Base-by-base conservation (phyloP, 2,329 filamentous ascomycete species). In the Colletotrichum truncatum region DNA sequence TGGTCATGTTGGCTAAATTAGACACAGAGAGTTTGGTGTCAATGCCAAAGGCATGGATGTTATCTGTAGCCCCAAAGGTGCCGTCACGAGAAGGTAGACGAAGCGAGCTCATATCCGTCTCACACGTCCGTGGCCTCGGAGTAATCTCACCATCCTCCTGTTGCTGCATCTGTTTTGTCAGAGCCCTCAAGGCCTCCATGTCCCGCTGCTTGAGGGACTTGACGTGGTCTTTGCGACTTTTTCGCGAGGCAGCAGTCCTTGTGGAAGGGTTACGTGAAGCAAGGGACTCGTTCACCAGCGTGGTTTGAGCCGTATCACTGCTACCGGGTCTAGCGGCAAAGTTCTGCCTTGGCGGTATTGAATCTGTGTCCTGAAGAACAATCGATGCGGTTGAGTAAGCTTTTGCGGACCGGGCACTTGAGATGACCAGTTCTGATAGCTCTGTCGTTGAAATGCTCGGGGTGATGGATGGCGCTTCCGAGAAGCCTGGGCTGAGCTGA, bases 191-290 rank as follows among this genome's bases (percentile, higher is more conserved):
- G 2, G 62, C 62, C 60, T 81, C 78, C 63, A 82, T 74, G 32
- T 82, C 80, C 14, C 78, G 73, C 54, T 73, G 73, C 65, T 80
- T 81, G 70, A 75, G 76, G 16, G 80, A 77, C 21, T 75, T 76
- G 5, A 82, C 80, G 46, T 73, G 75, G 6, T 81, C 79, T 16
- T 73, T 73, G 14, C 79, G 76, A 41, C 71, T 79, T 30, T 73
- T 70, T 5, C 71, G 59, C 12, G 73, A 74, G 18, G 52, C 30
- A 9, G 57, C 55, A 10, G 52, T 67, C 28, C 48, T 55, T 7
- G 61, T 67, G 5, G 67, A 67, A 2, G 46, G 28, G 3, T 66
- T 68, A 6, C 67, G 46, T 4, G 61, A 66, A 1, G 64, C 46
- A 12, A 66, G 23, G 6, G 60, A 65, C 39, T 62, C 62, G 8